Percentiles rank a stretch among this genome's conserved stretches.
Evolutionary conservation across 495 filamentous ascomycete species (phyloP).

Genomic region (Aspergillus cristatus): DNA sequence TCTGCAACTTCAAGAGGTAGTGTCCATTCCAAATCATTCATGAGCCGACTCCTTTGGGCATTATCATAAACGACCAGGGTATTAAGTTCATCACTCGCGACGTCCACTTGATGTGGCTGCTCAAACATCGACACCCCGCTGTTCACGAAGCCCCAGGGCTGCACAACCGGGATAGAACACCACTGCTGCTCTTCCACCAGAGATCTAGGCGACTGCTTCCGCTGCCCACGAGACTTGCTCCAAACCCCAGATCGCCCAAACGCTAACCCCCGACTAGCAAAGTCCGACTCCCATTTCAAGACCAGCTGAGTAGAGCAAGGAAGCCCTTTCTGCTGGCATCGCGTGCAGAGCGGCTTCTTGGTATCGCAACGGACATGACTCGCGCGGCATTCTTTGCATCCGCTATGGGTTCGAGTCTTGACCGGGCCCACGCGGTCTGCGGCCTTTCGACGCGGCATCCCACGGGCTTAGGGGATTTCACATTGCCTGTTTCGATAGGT

Average conservation of each 20-base stretch:
- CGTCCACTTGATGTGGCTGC: slow-evolving; percentile 17
- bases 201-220: slow-evolving; percentile 6
- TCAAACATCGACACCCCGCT: slow-evolving; percentile 26
- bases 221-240: slow-evolving; percentile 21
- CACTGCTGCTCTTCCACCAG: slow-evolving; percentile 21
- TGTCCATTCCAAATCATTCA: background rate
- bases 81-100: slow-evolving; percentile 19
- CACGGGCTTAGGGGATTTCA: slow-evolving; percentile 13
- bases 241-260: slow-evolving; percentile 37
- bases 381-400: slow-evolving; percentile 35
- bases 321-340: slow-evolving; percentile 29
- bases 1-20: background rate
- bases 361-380: slow-evolving; percentile 38
- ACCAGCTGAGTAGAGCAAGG: slow-evolving; percentile 30
- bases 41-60: background rate
- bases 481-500: slow-evolving; percentile 11
- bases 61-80: slow-evolving; percentile 10
- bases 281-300: slow-evolving; percentile 40
- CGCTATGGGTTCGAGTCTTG: slow-evolving; percentile 36
- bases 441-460: slow-evolving; percentile 38
- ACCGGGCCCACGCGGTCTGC: slow-evolving; percentile 33
- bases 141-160: slow-evolving; percentile 32
- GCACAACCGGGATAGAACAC: slow-evolving; percentile 19
- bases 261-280: slow-evolving; percentile 32
- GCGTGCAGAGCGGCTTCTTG: slow-evolving; percentile 32